Evolutionary conservation across 73 alveolate genomes (phyloP).

Genomic region (Blepharisma stoltei): DNA sequence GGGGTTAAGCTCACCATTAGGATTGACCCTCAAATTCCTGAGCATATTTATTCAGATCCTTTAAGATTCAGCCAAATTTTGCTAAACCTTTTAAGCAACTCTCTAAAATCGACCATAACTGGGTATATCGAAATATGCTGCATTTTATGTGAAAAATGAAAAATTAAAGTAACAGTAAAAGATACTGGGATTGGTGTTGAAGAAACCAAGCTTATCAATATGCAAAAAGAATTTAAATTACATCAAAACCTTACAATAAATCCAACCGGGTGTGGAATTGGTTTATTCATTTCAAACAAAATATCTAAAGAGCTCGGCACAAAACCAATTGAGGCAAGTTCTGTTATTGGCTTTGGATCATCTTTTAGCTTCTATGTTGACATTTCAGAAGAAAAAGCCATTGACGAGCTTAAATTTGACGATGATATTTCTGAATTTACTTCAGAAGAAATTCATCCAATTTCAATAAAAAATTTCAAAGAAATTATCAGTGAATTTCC

Average conservation of each 20-base stretch:
- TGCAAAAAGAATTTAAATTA: background rate
- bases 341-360: background rate
- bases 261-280: background rate
- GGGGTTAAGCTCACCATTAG: too few species aligned
- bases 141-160: background rate
- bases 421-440: background rate
- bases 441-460: background rate
- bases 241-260: background rate
- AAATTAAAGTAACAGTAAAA: background rate
- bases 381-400: background rate
- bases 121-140: slow-evolving; percentile 33
- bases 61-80: slow-evolving; percentile 40
- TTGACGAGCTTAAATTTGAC: too few species aligned
- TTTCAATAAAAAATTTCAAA: background rate
- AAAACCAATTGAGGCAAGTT: background rate
- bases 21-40: slow-evolving; percentile 14
- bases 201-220: background rate
- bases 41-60: slow-evolving; percentile 31
- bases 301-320: background rate
- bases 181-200: background rate
- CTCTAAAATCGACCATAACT: slow-evolving; percentile 41
- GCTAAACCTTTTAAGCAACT: slow-evolving; percentile 39
- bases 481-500: background rate
- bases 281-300: background rate
- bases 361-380: background rate